A percentile compares a stretch with the other conserved stretches of the same genome.
Evolutionary conservation across 2,329 filamentous ascomycete genomes (phyloP).

Genomic region (Rosellinia necatrix): DNA sequence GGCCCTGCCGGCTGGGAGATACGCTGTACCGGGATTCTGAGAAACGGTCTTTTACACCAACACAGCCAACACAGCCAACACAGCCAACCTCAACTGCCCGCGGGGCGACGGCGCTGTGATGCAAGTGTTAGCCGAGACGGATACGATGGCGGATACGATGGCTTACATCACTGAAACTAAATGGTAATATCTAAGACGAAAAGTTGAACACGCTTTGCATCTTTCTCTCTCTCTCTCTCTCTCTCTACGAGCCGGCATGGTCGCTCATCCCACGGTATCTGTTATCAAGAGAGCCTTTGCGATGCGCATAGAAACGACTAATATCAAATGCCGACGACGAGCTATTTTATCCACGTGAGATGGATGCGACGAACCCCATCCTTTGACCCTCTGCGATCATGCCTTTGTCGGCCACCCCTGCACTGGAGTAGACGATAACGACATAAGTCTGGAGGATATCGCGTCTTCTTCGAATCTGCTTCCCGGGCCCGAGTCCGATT

Average conservation of each 20-base stretch:
- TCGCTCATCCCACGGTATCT: too few species aligned
- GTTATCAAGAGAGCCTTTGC: too few species aligned
- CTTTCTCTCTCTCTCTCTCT: neutral
- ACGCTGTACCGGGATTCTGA: too few species aligned
- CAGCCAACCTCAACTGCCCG: too few species aligned
- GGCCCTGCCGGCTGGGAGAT: neutral
- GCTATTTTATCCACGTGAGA: neutral
- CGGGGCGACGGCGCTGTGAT: neutral
- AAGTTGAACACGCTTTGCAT: neutral
- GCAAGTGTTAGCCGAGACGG: neutral
- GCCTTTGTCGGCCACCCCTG: neutral
- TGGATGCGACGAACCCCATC: neutral
- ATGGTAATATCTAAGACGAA: neutral
- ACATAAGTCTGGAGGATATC: neutral
- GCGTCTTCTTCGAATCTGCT: neutral
- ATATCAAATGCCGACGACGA: neutral
- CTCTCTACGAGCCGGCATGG: conserved; percentile 4
- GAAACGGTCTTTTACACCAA: too few species aligned
- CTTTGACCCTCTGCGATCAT: too few species aligned
- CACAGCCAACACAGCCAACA: too few species aligned
- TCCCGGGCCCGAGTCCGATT: neutral
- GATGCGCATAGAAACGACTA: too few species aligned
- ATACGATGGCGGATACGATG: neutral
- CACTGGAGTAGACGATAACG: neutral
- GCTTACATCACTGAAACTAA: too few species aligned